Base-by-base conservation (phyloP, 805 yeast species). In the Candida montana region DNA sequence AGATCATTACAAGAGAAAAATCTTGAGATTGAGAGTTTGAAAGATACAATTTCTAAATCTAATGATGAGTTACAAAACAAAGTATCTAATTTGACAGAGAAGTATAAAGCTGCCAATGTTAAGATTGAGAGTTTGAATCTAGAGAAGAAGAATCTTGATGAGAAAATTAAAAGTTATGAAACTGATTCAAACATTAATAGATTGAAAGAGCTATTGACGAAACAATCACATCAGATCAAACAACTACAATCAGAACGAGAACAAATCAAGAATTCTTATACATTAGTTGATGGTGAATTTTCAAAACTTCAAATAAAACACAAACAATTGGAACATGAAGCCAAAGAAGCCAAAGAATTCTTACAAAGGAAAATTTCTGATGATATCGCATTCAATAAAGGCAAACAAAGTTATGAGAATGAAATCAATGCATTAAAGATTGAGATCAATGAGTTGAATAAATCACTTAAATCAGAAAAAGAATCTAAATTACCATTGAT, bases 261-360 rank as follows among this genome's bases (percentile, higher is more conserved):
- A 18, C 33, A 48, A 11, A 44, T 59, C 16, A 51, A 55, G 7
- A 23, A 43, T 6, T 65, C 65, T 32, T 58, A 61, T 40, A 51
- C 56, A 2, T 44, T 47, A 16, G 53, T 59, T 2, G 37, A 54
- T 9, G 39, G 42, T 11, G 62, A 67, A 31, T 45, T 62, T 29
- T 40, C 41, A 2, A 47, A 44, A 13, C 44, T 54, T 37, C 55
- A 53, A 16, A 6, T 45, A 7, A 61, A 61, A 34, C 52, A 57
- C 44, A 59, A 62, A 45, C 65, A 64, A 36, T 55, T 78, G 19
- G 73, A 75, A 46, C 69, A 67, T 31, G 76, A 74, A 35, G 69
- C 71, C 7, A 55, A 51, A 33, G 70, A 70, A 46, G 67, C 74
- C 7, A 65, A 63, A 33, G 61, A 62, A 5, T 49, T 73, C 8